These are phyloP conservation scores for Plantago ovata DNA, from an alignment of 257 asterid genomes.

Conservation along the genomic window DNA sequence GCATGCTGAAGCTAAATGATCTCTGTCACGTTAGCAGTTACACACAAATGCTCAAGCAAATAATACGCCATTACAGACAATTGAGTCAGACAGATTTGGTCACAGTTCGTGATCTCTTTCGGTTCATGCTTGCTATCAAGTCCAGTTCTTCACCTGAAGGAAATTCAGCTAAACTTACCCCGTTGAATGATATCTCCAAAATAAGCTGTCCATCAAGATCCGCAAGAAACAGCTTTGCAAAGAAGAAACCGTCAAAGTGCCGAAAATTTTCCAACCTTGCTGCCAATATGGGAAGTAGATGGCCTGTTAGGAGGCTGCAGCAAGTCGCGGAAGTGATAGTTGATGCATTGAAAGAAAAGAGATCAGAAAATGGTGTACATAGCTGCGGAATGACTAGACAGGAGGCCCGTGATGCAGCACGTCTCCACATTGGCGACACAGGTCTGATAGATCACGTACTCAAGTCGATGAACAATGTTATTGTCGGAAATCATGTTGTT, in stretches of 20 bases:
- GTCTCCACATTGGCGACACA: slow-evolving; percentile 82
- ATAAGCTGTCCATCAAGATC: slow-evolving; percentile 3
- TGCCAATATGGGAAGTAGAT: slow-evolving; percentile 72
- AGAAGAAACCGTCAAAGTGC: slow-evolving; percentile 41
- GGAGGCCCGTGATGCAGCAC: slow-evolving; percentile 96
- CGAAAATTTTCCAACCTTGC: slow-evolving; percentile 67
- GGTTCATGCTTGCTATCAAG: slow-evolving; percentile 59
- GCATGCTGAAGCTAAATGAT: slow-evolving; percentile 64
- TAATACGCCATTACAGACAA: slow-evolving; percentile 51
- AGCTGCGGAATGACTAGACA: slow-evolving; percentile 79
- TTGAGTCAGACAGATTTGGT: slow-evolving; percentile 49
- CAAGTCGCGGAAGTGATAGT: slow-evolving; percentile 80
- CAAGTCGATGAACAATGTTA: slow-evolving; percentile 77
- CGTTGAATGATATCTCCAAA: slow-evolving; percentile 17
- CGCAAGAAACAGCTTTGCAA: slow-evolving; percentile 26
- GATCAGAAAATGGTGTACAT: slow-evolving; percentile 24
- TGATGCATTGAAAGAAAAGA: slow-evolving; percentile 68
- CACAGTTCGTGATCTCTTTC: slow-evolving; percentile 61
- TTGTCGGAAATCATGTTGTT: slow-evolving; percentile 55
- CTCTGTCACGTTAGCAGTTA: slow-evolving; percentile 39
- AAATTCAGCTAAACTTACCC: slow-evolving; percentile 8
- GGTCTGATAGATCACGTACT: slow-evolving; percentile 87
- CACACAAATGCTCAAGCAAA: slow-evolving; percentile 32
- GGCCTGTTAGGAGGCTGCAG: slow-evolving; percentile 84
- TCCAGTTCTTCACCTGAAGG: slow-evolving; percentile 26